phyloP scores from a whole-genome alignment of 2,329 filamentous ascomycete genomes.

The Neopestalotiopsis rosae region DNA sequence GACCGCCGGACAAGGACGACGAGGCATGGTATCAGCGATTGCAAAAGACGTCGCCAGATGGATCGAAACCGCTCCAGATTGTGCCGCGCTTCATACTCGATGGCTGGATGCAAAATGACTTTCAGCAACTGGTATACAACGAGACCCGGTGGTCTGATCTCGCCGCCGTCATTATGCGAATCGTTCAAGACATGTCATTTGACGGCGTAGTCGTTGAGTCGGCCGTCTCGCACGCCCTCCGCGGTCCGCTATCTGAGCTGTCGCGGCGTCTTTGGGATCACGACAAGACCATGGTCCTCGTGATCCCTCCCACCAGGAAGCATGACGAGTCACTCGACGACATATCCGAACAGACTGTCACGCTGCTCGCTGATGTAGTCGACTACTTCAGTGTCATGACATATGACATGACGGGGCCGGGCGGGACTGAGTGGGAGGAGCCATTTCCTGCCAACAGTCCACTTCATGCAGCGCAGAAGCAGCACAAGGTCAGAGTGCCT shows the following conservation, averaged over 20 bases:
- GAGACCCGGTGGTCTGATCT: conserved; percentile 26
- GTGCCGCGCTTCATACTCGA: conserved; percentile 28
- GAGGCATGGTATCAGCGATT: conserved; percentile 13
- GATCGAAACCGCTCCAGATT: conserved; percentile 11
- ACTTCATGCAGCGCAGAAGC: conserved; percentile 2
- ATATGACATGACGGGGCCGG: conserved; percentile 27
- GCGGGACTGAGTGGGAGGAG: conserved; percentile 18
- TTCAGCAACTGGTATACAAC: conserved; percentile 26
- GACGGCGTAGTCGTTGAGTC: conserved; percentile 29
- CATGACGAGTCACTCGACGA: background rate
- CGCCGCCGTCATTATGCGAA: conserved; percentile 19
- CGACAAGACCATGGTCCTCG: conserved; percentile 25
- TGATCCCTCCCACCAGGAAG: conserved; percentile 25
- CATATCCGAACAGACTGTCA: conserved; percentile 15
- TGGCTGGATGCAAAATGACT: conserved; percentile 25
- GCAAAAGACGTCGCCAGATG: background rate
- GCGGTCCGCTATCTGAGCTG: conserved; percentile 20
- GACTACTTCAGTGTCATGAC: conserved; percentile 31
- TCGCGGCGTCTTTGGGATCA: conserved; percentile 21
- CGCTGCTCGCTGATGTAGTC: conserved; percentile 22
- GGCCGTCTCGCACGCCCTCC: conserved; percentile 25
- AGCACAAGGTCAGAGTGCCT: conserved; percentile 11
- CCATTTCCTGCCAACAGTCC: background rate
- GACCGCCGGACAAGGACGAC: conserved; percentile 23
- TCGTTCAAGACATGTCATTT: conserved; percentile 23